Base-by-base conservation (phyloP, 176 grass and related monocot species). In the Oryza meridionalis region DNA sequence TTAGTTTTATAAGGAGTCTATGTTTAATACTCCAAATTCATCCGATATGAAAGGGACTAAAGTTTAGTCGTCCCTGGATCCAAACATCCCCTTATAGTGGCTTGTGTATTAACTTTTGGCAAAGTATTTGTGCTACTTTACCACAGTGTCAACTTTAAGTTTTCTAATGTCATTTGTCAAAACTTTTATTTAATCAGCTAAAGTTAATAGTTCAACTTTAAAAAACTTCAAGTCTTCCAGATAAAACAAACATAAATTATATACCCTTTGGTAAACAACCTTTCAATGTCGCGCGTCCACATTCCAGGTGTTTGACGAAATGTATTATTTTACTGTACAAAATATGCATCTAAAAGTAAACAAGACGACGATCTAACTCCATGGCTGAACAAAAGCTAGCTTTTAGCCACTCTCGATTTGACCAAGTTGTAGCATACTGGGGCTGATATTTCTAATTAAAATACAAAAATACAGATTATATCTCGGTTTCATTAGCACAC, bases 341-440 rank as follows among this genome's bases (percentile, higher is more conserved):
- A 43, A 43, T 2, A 31, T 31, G 29, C 46, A 49, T 4, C 46
- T 3, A 47, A 2, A 53, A 53, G 16, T 17, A 19, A 16, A 53
- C 19, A 61, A 61, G 3, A 8, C 2, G 0, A n/a, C 2, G 12
- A 6, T 61, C 7, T 21, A 51, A 17, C 49, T 6, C 14, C 5
- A 0, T 7, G 16, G 5, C 0, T 7, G 1, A 53, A 2, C 5
- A 19, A 7, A 21, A 58, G 0, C 17, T 0, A 21, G 1, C 21
- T 8, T 53, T 21, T 21, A 19, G 16, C 1, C 7, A 5, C 21
- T 25, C 22, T 38, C 5, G 35, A 37, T 37, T 37, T 37, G 6
- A 11, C 0, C 17, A 37, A 4, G 67, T 19, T 35, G 17, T 69
- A 21, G 45, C 45, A 4, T 11, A 9, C 1, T 40, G 38, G 29